Evolutionary conservation across 768 basidiomycete species (phyloP), one percentile per base, ranked within the genome.

Genomic region (Suillus placidus): DNA sequence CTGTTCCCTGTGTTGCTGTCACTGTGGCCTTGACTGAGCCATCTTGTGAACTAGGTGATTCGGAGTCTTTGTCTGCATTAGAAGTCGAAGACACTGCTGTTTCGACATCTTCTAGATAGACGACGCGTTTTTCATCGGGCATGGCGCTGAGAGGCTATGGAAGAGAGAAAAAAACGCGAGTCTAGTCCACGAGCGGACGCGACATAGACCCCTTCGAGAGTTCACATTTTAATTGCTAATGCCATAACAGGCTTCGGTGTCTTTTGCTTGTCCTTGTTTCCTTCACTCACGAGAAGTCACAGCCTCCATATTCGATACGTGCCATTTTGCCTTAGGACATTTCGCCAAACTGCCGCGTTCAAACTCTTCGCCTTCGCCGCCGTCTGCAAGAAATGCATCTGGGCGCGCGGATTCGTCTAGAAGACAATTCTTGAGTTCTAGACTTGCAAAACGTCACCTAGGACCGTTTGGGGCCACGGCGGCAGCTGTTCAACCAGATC

Each of bases 321-420:
- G 49, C 23, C 49, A 51, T 61, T 51, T 42, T 42, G 60, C 40
- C 47, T 43, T 12, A 70, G 26, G 40, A 38, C 7, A 68, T 64
- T 74, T 67, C 51, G 71, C 72, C 87, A 91, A 85, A 73, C 88
- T 92, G 91, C 84, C 89, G 83, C 89, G 89, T 74, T 91, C 91
- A 82, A 82, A 82, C 56, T 91, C 91, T 18, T 92, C 92, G 2
- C 91, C 90, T 0, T 92, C 91, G 34, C 89, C 89, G 10, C 90
- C 89, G 62, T 81, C 83, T 69, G 80, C 84, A 69, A 86, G 79
- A 74, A 83, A 82, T 78, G 76, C 79, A 52, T 72, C 80, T 64
- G 83, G 81, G 73, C 87, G 87, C 67, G 78, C 80, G 66, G 88
- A 89, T 66, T 66, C 76, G 43, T 70, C 70, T 45, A 79, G 80